Evolutionary conservation across 805 yeast genomes (phyloP), one percentile per base, ranked within the genome.

Genomic region (Jamesozyma lodderae): DNA sequence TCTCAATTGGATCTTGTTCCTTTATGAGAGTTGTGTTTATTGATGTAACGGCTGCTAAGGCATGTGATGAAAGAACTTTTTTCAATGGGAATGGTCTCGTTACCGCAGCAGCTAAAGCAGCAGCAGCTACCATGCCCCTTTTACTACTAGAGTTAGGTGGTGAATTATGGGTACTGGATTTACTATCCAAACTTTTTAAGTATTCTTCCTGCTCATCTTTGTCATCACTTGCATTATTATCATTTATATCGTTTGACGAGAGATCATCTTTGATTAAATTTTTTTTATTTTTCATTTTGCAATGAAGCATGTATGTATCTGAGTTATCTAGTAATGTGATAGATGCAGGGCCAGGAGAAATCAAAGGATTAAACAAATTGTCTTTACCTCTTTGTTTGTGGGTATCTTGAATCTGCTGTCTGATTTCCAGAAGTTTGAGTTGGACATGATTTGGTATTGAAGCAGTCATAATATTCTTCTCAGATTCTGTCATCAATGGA

Each of bases 41-140:
- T 30, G 25, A 10, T 21, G 28, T 4, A 26, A 35, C 3, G 22
- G 15, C 7, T n/a, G n/a, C n/a, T n/a, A n/a, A n/a, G n/a, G n/a
- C n/a, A n/a, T n/a, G n/a, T n/a, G n/a, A n/a, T n/a, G n/a, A n/a
- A n/a, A n/a, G n/a, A n/a, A 26, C 17, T 24, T 16, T 32, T 35
- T 36, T 45, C 14, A 70, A 52, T 3, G 87, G 87, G 25, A 82
- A 54, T 1, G 92, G 92, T 11, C 76, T 70, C 11, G 78, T 83
- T 2, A 88, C 88, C 0, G 90, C 92, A 0, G 83, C 85, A 3
- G 87, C 86, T 36, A 82, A 63, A 0, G 90, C 90, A 7, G 88
- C 90, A 1, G 92, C 92, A 0, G 90, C 92, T 7, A 81, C 80
- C 48, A 43, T 28, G 22, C 43, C 42, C 26, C 34, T 40, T 15